Base-by-base conservation (phyloP, 139 green algal genomes). In the Chloropicon primus region DNA sequence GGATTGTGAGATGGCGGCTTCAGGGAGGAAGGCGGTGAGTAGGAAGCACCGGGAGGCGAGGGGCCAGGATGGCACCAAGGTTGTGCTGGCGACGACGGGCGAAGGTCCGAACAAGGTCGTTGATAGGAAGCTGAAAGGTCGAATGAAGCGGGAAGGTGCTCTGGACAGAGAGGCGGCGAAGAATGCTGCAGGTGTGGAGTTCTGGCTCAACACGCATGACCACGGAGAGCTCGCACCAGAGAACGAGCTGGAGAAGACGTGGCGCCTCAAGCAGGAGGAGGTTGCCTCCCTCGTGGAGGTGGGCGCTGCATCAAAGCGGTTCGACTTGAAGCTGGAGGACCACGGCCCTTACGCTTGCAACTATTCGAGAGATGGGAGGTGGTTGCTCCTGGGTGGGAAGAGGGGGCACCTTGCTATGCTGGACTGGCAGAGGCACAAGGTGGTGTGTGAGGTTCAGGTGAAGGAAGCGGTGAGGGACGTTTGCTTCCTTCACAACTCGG, bases 401-500 rank as follows among this genome's bases (percentile, higher is more conserved):
- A 90, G 89, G 80, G 95, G 95, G 0, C 94, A 99, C 84, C 80
- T 99, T 10, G 93, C 94, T 0, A 71, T 97, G 26, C 84, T 97
- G 84, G 93, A 98, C 78, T 98, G 93, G 93, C 79, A 91, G 76
- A 79, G 79, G 1, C 25, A 54, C 2, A 77, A 90, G 17, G 77
- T 94, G 21, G 75, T 95, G 10, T 93, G 85, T 79, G 95, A 99
- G 77, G 78, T 98, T 24, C 87, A 96, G 90, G 91, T 98, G 1
- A 79, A 78, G n/a, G 95, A 99, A 82, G 96, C 90, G 3, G 83
- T 88, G 25, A 85, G 87, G 26, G 93, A 96, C 75, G 91, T 96
- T 1, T 80, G 76, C 2, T 95, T 98, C 73, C 85, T 99, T 76
- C 95, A 99, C 92, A 98, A 96, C 81, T 91, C 98, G 77, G 82